Evolutionary conservation across 2,329 filamentous ascomycete genomes (phyloP), one percentile per base, ranked within the genome.

Genomic region (Pseudogymnoascus sp.): DNA sequence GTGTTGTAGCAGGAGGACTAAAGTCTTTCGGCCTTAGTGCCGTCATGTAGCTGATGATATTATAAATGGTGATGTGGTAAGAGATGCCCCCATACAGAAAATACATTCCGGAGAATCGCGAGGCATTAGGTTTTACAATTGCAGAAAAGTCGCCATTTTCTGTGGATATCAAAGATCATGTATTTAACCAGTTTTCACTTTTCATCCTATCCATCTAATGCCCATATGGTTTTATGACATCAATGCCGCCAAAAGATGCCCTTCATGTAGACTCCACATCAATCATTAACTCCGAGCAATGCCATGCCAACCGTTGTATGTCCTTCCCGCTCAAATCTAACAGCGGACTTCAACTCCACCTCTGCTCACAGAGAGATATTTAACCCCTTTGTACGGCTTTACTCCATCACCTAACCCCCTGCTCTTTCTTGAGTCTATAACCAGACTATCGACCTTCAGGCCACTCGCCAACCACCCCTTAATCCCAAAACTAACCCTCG

Each of bases 361-460:
- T 66, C 84, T 85, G 70, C 85, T 88, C 59, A 88, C 79, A 14
- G 93, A 97, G 69, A 99, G 74, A 75, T 99, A 99, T 77, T 99
- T 99, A 67, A 99, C 95, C 1, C 95, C 95, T 77, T 97, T 99
- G 76, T 96, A 97, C 23, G 95, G 95, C 76, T 92, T 96, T 40
- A 97, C 86, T 2, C 89, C 86, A 67, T 96, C 91, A 0, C 91
- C 91, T 52, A 99, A 71, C 0, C 95, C 95, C 63, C 88, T 84
- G 75, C 91, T 96, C 77, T 88, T 92, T 73, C 90, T 88, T n/a
- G 85, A 80, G 72, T 92, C 81, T 69, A 91, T 74, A 71, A 86
- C 71, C 71, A 92, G 83, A 74, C 84, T 87, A 67, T 88, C 86
- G 31, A 89, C 81, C 72, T 82, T 88, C 59, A 89, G 78, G 3